Evolutionary conservation across 495 filamentous ascomycete species (phyloP).

Genomic region (Daldinia loculata): DNA sequence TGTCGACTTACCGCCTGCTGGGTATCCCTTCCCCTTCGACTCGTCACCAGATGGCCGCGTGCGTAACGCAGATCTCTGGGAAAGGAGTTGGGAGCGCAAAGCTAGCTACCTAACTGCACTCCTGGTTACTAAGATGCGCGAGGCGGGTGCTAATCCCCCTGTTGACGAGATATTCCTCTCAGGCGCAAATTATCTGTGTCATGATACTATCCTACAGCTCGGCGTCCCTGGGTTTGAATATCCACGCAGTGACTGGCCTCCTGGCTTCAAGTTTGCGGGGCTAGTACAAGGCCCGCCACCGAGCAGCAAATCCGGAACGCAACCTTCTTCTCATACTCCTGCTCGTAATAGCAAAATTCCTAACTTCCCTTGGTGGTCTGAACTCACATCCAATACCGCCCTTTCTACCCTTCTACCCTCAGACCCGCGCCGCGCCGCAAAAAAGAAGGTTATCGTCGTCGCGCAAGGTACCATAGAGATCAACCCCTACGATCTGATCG

Average conservation of each 20-base stretch:
- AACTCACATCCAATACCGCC: conserved; percentile 28
- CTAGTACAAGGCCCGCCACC: conserved; percentile 37
- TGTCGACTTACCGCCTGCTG: conserved; percentile 36
- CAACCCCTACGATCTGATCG: conserved; percentile 44
- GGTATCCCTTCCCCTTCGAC: conserved; percentile 37
- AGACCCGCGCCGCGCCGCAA: background rate
- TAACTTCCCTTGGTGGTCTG: conserved; percentile 38
- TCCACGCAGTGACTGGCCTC: conserved; percentile 48
- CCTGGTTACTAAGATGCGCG: conserved; percentile 23
- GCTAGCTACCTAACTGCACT: conserved; percentile 20
- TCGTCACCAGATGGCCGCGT: conserved; percentile 23
- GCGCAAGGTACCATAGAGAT: conserved; percentile 51
- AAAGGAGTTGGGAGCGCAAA: conserved; percentile 28
- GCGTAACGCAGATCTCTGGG: conserved; percentile 33
- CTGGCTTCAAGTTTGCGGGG: conserved; percentile 47
- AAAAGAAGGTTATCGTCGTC: conserved; percentile 50
- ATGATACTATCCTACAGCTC: conserved; percentile 45
- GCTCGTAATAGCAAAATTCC: background rate
- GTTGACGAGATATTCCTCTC: conserved; percentile 26
- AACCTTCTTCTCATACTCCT: background rate
- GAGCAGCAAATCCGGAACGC: background rate
- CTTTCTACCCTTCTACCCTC: background rate
- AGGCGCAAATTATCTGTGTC: conserved; percentile 43
- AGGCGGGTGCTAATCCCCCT: conserved; percentile 19
- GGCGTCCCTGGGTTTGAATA: conserved; percentile 51